Conservation (phyloP, 495 filamentous ascomycete genomes). For the Aspergillus haitiensis region DNA sequence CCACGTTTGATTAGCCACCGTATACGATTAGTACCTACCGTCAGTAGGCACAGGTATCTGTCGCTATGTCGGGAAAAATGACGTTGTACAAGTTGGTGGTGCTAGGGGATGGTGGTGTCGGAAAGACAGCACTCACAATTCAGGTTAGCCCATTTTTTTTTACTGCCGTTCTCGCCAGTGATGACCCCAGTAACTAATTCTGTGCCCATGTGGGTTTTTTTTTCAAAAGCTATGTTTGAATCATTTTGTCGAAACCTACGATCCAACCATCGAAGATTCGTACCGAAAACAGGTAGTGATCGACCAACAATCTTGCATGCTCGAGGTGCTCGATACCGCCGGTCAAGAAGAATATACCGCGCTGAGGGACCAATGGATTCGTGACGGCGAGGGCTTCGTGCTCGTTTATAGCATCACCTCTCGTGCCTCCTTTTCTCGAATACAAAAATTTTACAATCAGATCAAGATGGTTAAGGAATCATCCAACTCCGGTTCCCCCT, state of each 20-base stretch:
- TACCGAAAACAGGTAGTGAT: constrained; percentile 99
- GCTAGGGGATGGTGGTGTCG: constrained; percentile 88
- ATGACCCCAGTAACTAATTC: constrained; percentile 16
- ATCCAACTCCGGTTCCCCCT: constrained; percentile 68
- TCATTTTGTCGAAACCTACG: constrained; percentile 86
- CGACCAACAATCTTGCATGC: constrained; percentile 94
- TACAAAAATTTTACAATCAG: constrained; percentile 92
- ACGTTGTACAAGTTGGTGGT: constrained; percentile 98
- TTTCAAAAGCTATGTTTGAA: constrained; percentile 65
- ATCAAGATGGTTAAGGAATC: constrained; percentile 98
- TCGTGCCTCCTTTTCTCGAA: constrained; percentile 88
- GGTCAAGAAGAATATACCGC: constrained; percentile 99
- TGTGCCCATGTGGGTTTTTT: constrained; percentile 4
- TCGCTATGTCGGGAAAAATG: constrained; percentile 77
- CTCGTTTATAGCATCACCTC: constrained; percentile 98
- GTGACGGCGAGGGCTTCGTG: constrained; percentile 96
- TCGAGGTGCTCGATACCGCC: constrained; percentile 96
- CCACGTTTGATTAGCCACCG: no score
- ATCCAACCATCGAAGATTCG: constrained; percentile 95
- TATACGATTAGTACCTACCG: constrained; percentile 5
- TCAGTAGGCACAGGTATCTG: constrained; percentile 11
- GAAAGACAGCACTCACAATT: constrained; percentile 96
- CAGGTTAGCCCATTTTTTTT: constrained; percentile 62
- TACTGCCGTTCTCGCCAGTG: constrained; percentile 10
- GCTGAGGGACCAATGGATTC: constrained; percentile 95